phyloP scores from a whole-genome alignment of 352 stramenopile species.

The Phytophthora capsici region DNA sequence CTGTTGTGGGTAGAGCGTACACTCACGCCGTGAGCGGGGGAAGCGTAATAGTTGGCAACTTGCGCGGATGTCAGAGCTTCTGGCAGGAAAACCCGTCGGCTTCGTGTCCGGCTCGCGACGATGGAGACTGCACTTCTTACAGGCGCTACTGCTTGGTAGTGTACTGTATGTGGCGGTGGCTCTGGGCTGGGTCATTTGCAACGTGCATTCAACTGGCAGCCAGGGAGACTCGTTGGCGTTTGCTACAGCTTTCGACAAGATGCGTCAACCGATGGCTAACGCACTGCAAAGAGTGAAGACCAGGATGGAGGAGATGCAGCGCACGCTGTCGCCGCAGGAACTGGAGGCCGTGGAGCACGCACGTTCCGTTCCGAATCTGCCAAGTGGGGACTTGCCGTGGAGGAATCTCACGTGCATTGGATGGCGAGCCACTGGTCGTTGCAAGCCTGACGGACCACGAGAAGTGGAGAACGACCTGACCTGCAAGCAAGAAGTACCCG shows the following conservation, averaged over 20 bases:
- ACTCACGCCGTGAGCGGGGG: not conserved
- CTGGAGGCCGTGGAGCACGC: slow-evolving; percentile 17
- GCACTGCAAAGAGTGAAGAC: slow-evolving; percentile 20
- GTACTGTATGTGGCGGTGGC: slow-evolving; percentile 19
- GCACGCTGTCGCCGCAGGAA: slow-evolving; percentile 19
- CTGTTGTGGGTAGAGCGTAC: slow-evolving; percentile 8
- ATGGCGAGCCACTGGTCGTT: slow-evolving; percentile 54
- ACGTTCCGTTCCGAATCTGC: slow-evolving; percentile 16
- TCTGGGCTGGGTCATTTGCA: slow-evolving; percentile 19
- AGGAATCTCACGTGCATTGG: slow-evolving; percentile 46
- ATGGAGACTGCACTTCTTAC: slow-evolving; percentile 13
- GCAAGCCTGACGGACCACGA: slow-evolving; percentile 41
- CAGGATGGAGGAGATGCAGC: slow-evolving; percentile 22
- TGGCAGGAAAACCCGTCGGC: slow-evolving; percentile 4
- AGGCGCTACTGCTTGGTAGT: slow-evolving; percentile 21
- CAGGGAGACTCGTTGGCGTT: slow-evolving; percentile 12
- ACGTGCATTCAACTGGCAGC: slow-evolving; percentile 16
- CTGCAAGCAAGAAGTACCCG: slow-evolving; percentile 35
- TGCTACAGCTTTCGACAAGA: slow-evolving; percentile 5
- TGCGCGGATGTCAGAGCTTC: slow-evolving; percentile 2
- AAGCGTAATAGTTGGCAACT: slow-evolving; percentile 4
- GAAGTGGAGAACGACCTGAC: slow-evolving; percentile 36
- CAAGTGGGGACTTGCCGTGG: slow-evolving; percentile 12
- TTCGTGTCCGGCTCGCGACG: not conserved
- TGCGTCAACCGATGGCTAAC: slow-evolving; percentile 20